Percentiles rank a stretch among this genome's conserved stretches.
Conservation (phyloP, 768 basidiomycete genomes). For the Trametes maxima region DNA sequence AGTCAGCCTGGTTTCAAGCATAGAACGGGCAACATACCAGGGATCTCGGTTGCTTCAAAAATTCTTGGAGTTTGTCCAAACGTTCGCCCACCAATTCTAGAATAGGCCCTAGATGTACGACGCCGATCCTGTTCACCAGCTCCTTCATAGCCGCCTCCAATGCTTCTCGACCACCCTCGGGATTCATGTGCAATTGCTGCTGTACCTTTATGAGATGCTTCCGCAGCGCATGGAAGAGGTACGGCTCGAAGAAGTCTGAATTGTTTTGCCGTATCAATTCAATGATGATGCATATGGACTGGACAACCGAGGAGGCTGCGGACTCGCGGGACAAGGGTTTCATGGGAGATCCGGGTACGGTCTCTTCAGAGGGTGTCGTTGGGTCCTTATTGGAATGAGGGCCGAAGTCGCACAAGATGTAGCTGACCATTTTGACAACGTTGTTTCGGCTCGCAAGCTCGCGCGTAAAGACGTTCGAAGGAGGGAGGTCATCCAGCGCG, state of each 20-base stretch:
- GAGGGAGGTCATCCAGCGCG: conserved; percentile 66
- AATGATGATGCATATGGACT: conserved; percentile 86
- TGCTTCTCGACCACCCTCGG: conserved; percentile 62
- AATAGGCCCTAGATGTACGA: conserved; percentile 88
- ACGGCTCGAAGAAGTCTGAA: conserved; percentile 98
- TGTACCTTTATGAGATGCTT: conserved; percentile 89
- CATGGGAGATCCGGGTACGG: not conserved
- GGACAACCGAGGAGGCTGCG: conserved; percentile 77
- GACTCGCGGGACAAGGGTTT: conserved; percentile 40
- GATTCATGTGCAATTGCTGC: conserved; percentile 57
- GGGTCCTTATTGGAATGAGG: conserved; percentile 7
- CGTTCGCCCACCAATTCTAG: conserved; percentile 72
- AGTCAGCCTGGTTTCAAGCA: not conserved
- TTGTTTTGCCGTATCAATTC: conserved; percentile 98
- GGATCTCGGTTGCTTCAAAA: conserved; percentile 73
- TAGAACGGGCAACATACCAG: conserved; percentile 46
- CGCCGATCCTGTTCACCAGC: conserved; percentile 82
- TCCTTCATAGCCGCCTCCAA: conserved; percentile 75
- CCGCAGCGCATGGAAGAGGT: conserved; percentile 90
- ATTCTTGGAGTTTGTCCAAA: conserved; percentile 68
- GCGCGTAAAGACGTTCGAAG: conserved; percentile 86
- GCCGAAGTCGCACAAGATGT: conserved; percentile 72
- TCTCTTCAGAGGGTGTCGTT: conserved; percentile 22
- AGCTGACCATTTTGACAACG: conserved; percentile 69
- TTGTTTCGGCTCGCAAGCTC: conserved; percentile 79